Evolutionary conservation across 1,284 basidiomycete genomes (phyloP), one percentile per base, ranked within the genome.

Genomic region (Pascua guehoae): DNA sequence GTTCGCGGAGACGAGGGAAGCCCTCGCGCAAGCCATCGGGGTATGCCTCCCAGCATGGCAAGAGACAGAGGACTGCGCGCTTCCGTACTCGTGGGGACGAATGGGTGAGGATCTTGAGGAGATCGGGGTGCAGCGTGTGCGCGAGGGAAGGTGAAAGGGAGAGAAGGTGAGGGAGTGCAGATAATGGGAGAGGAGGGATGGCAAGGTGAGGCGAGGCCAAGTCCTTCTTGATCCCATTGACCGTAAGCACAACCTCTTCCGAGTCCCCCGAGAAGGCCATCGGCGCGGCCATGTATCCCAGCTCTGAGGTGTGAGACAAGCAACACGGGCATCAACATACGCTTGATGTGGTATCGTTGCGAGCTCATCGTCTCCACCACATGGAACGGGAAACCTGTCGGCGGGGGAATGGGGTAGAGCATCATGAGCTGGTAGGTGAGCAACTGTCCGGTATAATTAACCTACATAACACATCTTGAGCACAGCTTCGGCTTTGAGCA

Each of bases 361-460:
- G 91, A 93, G 37, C 92, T 94, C 96, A 98, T 98, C 69, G 95
- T 91, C 72, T 99, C 96, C 12, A 98, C 87, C 56, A 99, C 89
- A 75, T 96, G 87, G 72, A 97, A 97, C 8, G 93, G 75, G 53
- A 79, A 78, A 56, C 79, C 71, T 41, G 79, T 67, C 12, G 80
- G 79, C 40, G 78, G 71, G 8, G 78, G 69, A 18, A 79, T 73
- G 4, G 79, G 78, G 58, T 81, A 80, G 8, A 78, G 68, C 77
- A 78, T 79, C 76, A 79, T 74, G 39, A 78, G 67, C 77, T 78
- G 56, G 3, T 32, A 4, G 1, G 56, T 56, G 42, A 59, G 56
- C 38, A n/a, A n/a, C n/a, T n/a, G n/a, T n/a, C n/a, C n/a, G 37
- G 17, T 12, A 16, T 2, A 9, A 4, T 2, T 4, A 42, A 84